A percentile compares a stretch with the other conserved stretches of the same genome.
phyloP scores from a whole-genome alignment of 352 stramenopile genomes.

The Pythium brassicae region DNA sequence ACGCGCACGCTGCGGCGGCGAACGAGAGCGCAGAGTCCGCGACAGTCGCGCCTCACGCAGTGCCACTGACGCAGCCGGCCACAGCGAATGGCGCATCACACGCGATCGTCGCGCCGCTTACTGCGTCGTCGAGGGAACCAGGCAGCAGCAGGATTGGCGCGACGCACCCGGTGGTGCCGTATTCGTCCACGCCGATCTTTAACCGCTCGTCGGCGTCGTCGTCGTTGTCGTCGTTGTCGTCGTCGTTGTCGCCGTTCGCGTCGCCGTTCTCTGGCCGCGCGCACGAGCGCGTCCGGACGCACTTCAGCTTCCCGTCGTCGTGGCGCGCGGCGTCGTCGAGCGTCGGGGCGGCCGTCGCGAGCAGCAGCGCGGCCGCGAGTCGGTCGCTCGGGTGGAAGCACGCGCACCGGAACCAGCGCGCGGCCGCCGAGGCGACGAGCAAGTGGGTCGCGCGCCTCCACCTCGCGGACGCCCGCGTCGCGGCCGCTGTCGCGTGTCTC shows the following conservation, averaged over 20 bases:
- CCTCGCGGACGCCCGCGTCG: slow-evolving; percentile 33
- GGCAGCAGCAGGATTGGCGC: neutral
- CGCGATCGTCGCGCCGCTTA: neutral
- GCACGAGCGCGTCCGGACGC: slow-evolving; percentile 9
- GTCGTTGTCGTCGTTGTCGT: neutral
- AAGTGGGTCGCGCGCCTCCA: slow-evolving; percentile 41
- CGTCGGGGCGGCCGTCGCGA: neutral
- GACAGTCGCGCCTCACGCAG: neutral
- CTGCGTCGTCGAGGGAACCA: neutral
- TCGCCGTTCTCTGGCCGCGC: neutral
- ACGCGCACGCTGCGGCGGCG: neutral
- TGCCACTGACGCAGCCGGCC: neutral
- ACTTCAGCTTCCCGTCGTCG: slow-evolving; percentile 9
- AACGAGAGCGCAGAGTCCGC: neutral
- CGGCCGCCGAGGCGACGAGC: slow-evolving; percentile 25
- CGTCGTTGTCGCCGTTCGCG: slow-evolving; percentile 1
- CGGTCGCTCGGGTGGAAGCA: slow-evolving; percentile 41
- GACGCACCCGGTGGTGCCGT: neutral
- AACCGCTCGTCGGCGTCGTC: slow-evolving; percentile 3
- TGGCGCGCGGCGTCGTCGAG: slow-evolving; percentile 8
- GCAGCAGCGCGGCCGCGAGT: neutral
- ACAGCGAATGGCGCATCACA: neutral
- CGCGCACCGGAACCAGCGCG: slow-evolving; percentile 18
- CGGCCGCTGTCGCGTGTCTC: slow-evolving; percentile 46
- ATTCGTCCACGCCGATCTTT: slow-evolving; percentile 11